Conservation (phyloP, 139 green algal genomes). For the Coelastrella sp. region DNA sequence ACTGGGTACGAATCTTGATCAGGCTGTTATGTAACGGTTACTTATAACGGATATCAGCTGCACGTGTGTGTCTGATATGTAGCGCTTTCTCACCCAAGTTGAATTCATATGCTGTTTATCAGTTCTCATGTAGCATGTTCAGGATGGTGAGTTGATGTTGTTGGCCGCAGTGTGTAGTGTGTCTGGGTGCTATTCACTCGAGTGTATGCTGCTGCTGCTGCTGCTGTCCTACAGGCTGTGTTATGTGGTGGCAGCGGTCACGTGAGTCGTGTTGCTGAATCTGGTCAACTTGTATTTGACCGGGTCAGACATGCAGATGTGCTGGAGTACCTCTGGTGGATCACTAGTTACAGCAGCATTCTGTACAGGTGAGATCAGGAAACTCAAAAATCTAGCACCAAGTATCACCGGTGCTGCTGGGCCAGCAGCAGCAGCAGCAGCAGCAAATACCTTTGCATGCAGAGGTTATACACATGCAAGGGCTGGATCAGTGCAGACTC, state of each 20-base stretch:
- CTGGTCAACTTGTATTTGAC: slow-evolving; percentile 47
- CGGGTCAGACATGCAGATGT: slow-evolving; percentile 42
- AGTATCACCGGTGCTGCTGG: no score
- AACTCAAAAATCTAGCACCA: not conserved
- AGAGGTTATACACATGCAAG: no score
- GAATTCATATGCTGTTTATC: no score
- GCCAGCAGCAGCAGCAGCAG: no score
- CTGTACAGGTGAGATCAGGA: slow-evolving; percentile 1
- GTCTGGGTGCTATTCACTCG: no score
- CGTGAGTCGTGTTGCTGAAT: slow-evolving; percentile 12
- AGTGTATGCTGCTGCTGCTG: not conserved
- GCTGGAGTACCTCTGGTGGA: slow-evolving; percentile 47
- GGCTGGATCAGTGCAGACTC: no score
- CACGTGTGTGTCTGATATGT: no score
- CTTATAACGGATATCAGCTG: not conserved
- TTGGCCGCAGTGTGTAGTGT: no score
- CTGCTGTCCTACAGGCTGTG: not conserved
- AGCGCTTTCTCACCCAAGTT: no score
- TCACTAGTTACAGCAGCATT: slow-evolving; percentile 17
- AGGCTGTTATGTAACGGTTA: not conserved
- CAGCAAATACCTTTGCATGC: no score
- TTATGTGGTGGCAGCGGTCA: slow-evolving; percentile 1
- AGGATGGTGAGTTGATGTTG: no score
- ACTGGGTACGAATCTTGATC: slow-evolving; percentile 29
- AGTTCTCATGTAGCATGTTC: no score